Conservation (phyloP, 2,329 filamentous ascomycete species). For the Penicillium sp. region DNA sequence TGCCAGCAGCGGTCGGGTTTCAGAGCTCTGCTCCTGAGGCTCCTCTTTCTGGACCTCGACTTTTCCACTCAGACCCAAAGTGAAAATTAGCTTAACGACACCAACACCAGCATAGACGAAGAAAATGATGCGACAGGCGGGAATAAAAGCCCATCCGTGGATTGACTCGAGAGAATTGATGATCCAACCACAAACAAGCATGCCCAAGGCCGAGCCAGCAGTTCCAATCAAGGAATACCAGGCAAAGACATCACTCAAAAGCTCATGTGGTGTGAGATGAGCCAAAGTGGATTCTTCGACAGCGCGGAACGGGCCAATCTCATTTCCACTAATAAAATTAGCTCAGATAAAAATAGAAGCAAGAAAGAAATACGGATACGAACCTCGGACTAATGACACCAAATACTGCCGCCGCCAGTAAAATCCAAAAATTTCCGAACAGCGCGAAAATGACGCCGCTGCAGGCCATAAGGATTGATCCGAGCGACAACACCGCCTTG, state of each 20-base stretch:
- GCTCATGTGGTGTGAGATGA: conserved; percentile 57
- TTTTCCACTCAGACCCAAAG: conserved; percentile 50
- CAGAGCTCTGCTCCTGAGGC: conserved; percentile 26
- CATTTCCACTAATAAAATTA: conserved; percentile 50
- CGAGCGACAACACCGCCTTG: conserved; percentile 54
- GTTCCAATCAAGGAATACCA: conserved; percentile 61
- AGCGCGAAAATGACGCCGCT: conserved; percentile 57
- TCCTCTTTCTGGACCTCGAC: conserved; percentile 46
- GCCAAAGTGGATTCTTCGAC: conserved; percentile 66
- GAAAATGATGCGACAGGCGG: conserved; percentile 59
- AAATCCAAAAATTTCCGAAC: conserved; percentile 59
- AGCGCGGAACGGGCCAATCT: conserved; percentile 67
- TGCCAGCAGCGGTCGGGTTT: conserved; percentile 40
- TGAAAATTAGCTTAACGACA: conserved; percentile 56
- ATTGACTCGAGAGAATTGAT: conserved; percentile 52
- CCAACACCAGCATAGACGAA: conserved; percentile 59
- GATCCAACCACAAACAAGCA: conserved; percentile 60
- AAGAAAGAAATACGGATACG: conserved; percentile 9
- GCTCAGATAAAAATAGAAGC: not conserved
- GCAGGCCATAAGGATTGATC: conserved; percentile 57
- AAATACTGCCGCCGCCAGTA: conserved; percentile 58
- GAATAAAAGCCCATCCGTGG: conserved; percentile 46
- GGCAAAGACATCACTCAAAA: conserved; percentile 62
- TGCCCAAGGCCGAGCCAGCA: conserved; percentile 61
- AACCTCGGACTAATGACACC: conserved; percentile 61